These are phyloP conservation scores for Nitzschia sp. DNA, from an alignment of 108 stramenopile species.

Conservation along the genomic window DNA sequence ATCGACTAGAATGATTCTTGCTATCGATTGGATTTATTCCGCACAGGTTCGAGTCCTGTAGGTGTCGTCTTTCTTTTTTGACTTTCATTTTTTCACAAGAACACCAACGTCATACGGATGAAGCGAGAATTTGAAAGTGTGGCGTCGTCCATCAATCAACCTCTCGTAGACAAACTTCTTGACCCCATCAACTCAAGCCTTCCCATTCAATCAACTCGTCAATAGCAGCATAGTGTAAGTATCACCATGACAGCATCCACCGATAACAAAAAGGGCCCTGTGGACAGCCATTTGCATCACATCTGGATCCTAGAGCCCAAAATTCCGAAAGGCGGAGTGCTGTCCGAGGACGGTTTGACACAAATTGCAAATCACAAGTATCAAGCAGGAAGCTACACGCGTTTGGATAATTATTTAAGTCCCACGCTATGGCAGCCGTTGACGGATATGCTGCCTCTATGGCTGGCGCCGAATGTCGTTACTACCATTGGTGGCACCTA, in stretches of 20 bases:
- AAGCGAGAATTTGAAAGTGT: too few species aligned
- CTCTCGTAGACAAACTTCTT: too few species aligned
- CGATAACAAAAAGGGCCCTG: background rate
- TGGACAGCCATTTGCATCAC: conserved; percentile 16
- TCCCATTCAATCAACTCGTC: too few species aligned
- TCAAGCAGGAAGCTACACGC: conserved; percentile 65
- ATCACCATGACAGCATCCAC: background rate
- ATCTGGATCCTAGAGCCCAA: conserved; percentile 31
- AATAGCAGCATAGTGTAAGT: too few species aligned
- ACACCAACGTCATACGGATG: background rate
- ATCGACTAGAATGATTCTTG: conserved; percentile 83
- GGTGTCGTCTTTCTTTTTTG: conserved; percentile 45
- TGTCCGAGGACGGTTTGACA: conserved; percentile 59
- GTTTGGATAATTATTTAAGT: conserved; percentile 76
- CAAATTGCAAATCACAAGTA: conserved; percentile 84
- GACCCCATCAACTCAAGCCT: too few species aligned
- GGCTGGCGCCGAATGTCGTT: conserved; percentile 92
- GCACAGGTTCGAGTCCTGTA: conserved; percentile 84
- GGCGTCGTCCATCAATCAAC: too few species aligned
- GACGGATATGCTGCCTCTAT: conserved; percentile 79
- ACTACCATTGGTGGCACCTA: conserved; percentile 78
- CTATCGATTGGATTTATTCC: conserved; percentile 78
- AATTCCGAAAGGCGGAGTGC: conserved; percentile 17
- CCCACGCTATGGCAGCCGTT: conserved; percentile 76
- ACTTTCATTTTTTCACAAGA: background rate